phyloP scores from a whole-genome alignment of 805 yeast genomes.

The Metschnikowia lochheadii region DNA sequence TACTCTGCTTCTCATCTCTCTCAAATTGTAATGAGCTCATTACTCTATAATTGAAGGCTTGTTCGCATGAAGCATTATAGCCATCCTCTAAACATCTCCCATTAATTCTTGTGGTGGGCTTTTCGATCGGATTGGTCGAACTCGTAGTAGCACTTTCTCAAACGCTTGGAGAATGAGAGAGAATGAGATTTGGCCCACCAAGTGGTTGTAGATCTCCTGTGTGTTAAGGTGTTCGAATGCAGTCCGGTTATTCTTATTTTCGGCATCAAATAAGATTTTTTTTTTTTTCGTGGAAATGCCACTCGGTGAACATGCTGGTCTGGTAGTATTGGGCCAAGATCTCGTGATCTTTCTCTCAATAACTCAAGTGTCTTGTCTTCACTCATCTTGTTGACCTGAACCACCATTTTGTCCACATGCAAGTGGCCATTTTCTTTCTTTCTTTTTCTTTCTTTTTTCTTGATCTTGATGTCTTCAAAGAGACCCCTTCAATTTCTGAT shows the following conservation, averaged over 20 bases:
- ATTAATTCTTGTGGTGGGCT: slow-evolving; percentile 1
- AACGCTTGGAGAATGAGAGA: slow-evolving; percentile 9
- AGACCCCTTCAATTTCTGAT: slow-evolving; percentile 9
- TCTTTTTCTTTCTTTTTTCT: too few relatives aligned
- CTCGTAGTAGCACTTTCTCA: slow-evolving; percentile 11
- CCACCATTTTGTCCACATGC: slow-evolving; percentile 14
- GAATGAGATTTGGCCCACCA: slow-evolving; percentile 5
- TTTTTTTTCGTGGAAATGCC: slow-evolving; percentile 21
- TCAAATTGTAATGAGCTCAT: too few relatives aligned
- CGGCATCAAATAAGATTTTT: slow-evolving; percentile 15
- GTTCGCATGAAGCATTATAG: neutral
- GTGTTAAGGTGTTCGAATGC: neutral
- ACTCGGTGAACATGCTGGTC: slow-evolving; percentile 15
- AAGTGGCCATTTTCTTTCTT: neutral
- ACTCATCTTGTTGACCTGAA: slow-evolving; percentile 19
- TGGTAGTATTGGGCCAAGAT: slow-evolving; percentile 21
- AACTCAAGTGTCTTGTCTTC: slow-evolving; percentile 23
- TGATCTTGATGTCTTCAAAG: slow-evolving; percentile 10
- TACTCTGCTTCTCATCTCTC: too few relatives aligned
- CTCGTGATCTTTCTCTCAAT: slow-evolving; percentile 20
- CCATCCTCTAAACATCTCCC: neutral
- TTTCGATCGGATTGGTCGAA: slow-evolving; percentile 9
- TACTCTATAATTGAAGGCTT: too few relatives aligned
- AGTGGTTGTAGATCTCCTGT: slow-evolving; percentile 2
- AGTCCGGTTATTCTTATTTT: slow-evolving; percentile 7